phyloP scores from a whole-genome alignment of 2,329 filamentous ascomycete species.

The Verticillium dahliae region DNA sequence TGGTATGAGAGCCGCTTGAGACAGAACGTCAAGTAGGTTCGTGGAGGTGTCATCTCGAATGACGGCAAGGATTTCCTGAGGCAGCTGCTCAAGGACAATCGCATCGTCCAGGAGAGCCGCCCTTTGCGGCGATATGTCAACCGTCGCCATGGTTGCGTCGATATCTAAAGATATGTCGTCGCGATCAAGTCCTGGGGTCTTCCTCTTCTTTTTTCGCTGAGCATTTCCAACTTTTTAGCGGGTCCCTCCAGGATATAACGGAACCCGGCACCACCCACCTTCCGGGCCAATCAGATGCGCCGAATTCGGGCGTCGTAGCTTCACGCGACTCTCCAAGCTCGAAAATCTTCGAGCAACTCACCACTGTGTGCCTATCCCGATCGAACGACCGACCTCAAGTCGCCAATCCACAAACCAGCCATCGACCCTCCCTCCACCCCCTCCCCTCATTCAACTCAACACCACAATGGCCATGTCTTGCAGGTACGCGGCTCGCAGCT shows the following conservation, averaged over 20 bases:
- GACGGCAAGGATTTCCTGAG: conserved; percentile 61
- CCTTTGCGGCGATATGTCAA: conserved; percentile 49
- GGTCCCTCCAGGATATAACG: conserved; percentile 16
- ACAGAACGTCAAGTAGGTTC: conserved; percentile 65
- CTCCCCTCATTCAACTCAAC: background rate
- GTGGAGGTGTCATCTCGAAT: conserved; percentile 58
- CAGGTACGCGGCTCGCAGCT: conserved; percentile 58
- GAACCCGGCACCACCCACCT: conserved; percentile 24
- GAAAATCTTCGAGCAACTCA: conserved; percentile 31
- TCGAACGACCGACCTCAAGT: conserved; percentile 1
- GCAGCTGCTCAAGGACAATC: conserved; percentile 52
- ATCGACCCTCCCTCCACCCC: conserved; percentile 1
- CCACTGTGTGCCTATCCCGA: conserved; percentile 1
- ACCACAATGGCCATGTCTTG: conserved; percentile 55
- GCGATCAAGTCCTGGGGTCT: conserved; percentile 4
- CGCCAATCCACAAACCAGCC: background rate
- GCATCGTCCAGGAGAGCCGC: conserved; percentile 49
- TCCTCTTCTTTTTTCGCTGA: conserved; percentile 12
- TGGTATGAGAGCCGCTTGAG: conserved; percentile 62
- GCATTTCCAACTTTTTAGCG: conserved; percentile 25
- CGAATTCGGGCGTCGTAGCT: conserved; percentile 8
- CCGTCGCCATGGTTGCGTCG: conserved; percentile 40
- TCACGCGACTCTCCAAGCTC: conserved; percentile 22
- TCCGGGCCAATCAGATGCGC: conserved; percentile 28
- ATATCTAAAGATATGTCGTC: conserved; percentile 10